Base-by-base conservation (phyloP, 148 eudicot genomes). In the Persicaria tinctoria region DNA sequence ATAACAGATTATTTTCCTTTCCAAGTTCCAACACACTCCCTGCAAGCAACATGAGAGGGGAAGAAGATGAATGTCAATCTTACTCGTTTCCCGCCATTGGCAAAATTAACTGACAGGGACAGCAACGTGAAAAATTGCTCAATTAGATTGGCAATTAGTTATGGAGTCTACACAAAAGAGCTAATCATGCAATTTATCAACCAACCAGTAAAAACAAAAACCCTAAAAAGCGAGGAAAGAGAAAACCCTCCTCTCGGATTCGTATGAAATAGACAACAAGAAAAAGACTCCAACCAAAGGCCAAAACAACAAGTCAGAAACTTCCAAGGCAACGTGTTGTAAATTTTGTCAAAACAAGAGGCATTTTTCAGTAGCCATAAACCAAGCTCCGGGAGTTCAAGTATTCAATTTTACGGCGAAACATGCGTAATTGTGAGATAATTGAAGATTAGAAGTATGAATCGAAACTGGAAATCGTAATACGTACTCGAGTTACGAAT, bases 1-100 rank as follows among this genome's bases (percentile, higher is more conserved):
- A 81, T 60, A 80, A 80, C 16, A 78, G 79, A 69, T 44, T 45
- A 11, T 1, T 49, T 47, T 59, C 77, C 18, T 63, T 82, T 13
- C 48, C 59, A 78, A 80, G 72, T 56, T 80, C 76, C 51, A 82
- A 12, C 62, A 75, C 75, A 32, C 77, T 1, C 41, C 41, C 41
- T 32, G 41, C 41, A 32, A 32, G 41, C 41, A 32, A 32, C 2
- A 50, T 50, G 11, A 50, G 12, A 50, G 12, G 53, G 18, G 2
- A 18, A 62, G 18, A 57, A 18, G 17, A 53, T 12, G 41, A 32
- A 32, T 32, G 41, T 32, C 41, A 32, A 1, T 32, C 3, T 32
- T 32, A 2, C 41, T 32, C 2, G 41, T 32, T 32, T 32, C 41
- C 41, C 41, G 41, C 41, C 41, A 32, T 32, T 32, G 41, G 41